Evolutionary conservation across 305 asterid species (phyloP).

Genomic region (Fraxinus velutina): DNA sequence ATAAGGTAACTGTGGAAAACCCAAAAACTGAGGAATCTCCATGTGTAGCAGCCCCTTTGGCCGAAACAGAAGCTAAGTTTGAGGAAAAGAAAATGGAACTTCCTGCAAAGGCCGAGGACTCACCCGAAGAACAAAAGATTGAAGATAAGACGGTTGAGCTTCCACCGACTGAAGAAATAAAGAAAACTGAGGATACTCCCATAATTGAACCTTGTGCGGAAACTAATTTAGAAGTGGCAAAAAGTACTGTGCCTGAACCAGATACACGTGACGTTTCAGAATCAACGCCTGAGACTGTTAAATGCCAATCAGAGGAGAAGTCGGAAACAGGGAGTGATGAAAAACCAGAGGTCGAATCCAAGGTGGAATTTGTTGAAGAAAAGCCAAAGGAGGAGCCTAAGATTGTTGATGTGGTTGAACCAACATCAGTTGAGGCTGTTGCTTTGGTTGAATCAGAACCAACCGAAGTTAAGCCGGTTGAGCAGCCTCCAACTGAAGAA

Average conservation of each 20-base stretch:
- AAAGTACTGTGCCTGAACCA: constrained; percentile 24
- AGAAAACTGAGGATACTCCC: constrained; percentile 35
- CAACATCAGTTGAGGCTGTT: not conserved
- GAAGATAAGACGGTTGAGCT: constrained; percentile 33
- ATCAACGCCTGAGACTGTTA: constrained; percentile 15
- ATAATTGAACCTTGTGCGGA: constrained; percentile 15
- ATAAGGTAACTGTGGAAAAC: constrained; percentile 27
- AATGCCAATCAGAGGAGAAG: constrained; percentile 23
- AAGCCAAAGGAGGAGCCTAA: constrained; percentile 18
- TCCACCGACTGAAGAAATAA: constrained; percentile 27
- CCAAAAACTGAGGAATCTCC: constrained; percentile 32
- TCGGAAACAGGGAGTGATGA: constrained; percentile 14
- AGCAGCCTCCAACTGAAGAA: constrained; percentile 22
- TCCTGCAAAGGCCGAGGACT: constrained; percentile 31
- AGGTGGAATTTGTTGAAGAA: constrained; percentile 11
- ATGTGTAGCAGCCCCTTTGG: constrained; percentile 18
- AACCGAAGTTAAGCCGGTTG: constrained; percentile 25
- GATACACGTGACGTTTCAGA: constrained; percentile 4
- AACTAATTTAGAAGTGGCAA: constrained; percentile 16
- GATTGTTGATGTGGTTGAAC: constrained; percentile 21
- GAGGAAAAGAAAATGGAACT: constrained; percentile 32
- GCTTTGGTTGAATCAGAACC: constrained; percentile 8
- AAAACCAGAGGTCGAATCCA: constrained; percentile 10
- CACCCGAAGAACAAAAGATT: constrained; percentile 28
- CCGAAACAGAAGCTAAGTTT: constrained; percentile 33